Evolutionary conservation across 2,329 filamentous ascomycete species (phyloP), one percentile per base, ranked within the genome.

Genomic region (Cytospora paraplurivora): DNA sequence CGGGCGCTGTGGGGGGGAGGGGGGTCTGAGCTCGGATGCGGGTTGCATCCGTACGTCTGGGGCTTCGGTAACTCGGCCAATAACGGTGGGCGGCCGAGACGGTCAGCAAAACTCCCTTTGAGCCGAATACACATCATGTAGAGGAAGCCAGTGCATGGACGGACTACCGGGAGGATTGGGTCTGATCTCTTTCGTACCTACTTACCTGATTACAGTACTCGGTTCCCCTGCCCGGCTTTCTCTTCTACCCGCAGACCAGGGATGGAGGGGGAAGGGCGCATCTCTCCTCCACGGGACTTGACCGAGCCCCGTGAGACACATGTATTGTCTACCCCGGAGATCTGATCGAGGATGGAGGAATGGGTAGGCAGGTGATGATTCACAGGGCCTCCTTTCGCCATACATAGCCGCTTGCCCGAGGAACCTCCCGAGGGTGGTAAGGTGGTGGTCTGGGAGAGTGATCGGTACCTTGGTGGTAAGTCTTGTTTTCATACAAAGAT

Each of bases 41-140:
- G 44, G n/a, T 12, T 15, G 19, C 35, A 55, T 55, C 19, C 34
- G 37, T 21, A 59, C 21, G 32, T 56, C 54, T 60, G 68, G 69
- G 70, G 67, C 64, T 72, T 76, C 79, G 79, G 79, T 72, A 78
- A 76, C 75, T 79, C 76, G 79, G 76, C 76, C 78, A 79, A 79
- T 78, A 73, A 75, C 73, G 75, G 76, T 72, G 62, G 63, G 55
- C 67, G 41, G 41, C 17, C 41, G 27, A 19, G 44, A 47, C 44
- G n/a, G 44, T 47, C 44, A 47, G 44, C 59, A 63, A 69, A 68
- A 64, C 63, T 70, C 72, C 75, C 76, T 70, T 77, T 77, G 71
- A 76, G 71, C 76, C 76, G 76, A 76, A 68, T 67, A 68, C 66
- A 68, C 60, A 44, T 63, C 64, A 62, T 65, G 63, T 63, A 57